phyloP scores from a whole-genome alignment of 192 early-diverging fungal genomes.

The Podila minutissima region DNA sequence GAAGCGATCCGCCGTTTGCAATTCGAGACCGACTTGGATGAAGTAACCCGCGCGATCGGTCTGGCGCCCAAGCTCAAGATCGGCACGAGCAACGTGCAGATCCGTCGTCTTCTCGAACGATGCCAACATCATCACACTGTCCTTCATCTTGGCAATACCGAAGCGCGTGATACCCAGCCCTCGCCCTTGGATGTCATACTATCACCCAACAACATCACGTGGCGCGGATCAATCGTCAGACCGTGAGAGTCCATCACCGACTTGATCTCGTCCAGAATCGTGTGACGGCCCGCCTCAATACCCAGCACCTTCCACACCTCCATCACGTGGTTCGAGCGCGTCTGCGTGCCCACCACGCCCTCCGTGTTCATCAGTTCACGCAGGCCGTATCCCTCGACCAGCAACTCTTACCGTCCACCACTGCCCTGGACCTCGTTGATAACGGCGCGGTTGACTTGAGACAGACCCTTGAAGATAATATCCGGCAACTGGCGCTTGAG shows the following conservation, averaged over 20 bases:
- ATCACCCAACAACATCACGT: slow-evolving; percentile 96
- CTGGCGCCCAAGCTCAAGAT: slow-evolving; percentile 90
- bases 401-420: slow-evolving; percentile 70
- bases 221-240: slow-evolving; percentile 95
- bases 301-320: slow-evolving; percentile 92
- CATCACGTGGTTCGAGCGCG: slow-evolving; percentile 92
- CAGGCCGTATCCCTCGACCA: slow-evolving; percentile 95
- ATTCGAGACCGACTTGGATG: slow-evolving; percentile 84
- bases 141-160: slow-evolving; percentile 99
- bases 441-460: slow-evolving; percentile 85
- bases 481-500: slow-evolving; percentile 88
- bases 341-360: slow-evolving; percentile 83
- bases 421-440: slow-evolving; percentile 74
- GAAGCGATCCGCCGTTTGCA: slow-evolving; percentile 87
- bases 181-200: slow-evolving; percentile 99
- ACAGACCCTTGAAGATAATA: slow-evolving; percentile 90
- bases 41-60: slow-evolving; percentile 83
- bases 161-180: slow-evolving; percentile 96
- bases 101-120: slow-evolving; percentile 99
- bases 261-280: slow-evolving; percentile 91
- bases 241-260: slow-evolving; percentile 88
- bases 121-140: slow-evolving; percentile 98
- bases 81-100: slow-evolving; percentile 75
- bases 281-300: slow-evolving; percentile 93
- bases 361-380: slow-evolving; percentile 95